Evolutionary conservation across 768 basidiomycete species (phyloP).

Genomic region (Plicaturopsis crispa): DNA sequence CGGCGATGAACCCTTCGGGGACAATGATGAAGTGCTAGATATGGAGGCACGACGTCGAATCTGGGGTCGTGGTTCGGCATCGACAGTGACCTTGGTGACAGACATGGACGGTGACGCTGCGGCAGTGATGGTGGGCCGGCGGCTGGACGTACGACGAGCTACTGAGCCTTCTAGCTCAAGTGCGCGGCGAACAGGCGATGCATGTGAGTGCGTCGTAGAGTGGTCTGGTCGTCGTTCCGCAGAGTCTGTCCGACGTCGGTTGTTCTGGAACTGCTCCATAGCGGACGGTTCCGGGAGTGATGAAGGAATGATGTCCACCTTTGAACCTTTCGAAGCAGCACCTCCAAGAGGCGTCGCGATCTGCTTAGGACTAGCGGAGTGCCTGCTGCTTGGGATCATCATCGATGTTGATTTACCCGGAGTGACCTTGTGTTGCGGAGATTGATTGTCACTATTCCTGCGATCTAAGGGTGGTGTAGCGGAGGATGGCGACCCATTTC

Average conservation of each 20-base stretch:
- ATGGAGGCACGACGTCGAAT: conserved; percentile 16
- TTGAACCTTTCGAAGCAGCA: not conserved
- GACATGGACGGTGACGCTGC: conserved; percentile 33
- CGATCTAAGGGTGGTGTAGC: conserved; percentile 31
- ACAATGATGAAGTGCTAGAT: not conserved
- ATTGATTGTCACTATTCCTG: conserved; percentile 33
- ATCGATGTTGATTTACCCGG: conserved; percentile 20
- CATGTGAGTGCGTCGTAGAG: too few species aligned
- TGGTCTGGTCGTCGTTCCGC: conserved; percentile 47
- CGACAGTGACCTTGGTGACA: conserved; percentile 28
- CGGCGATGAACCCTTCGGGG: not conserved
- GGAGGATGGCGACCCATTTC: too few species aligned
- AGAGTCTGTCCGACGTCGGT: conserved; percentile 41
- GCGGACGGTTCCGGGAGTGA: conserved; percentile 39
- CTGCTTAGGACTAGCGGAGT: not conserved
- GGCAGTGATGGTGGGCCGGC: conserved; percentile 37
- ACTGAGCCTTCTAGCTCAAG: conserved; percentile 45
- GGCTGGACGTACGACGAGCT: conserved; percentile 35
- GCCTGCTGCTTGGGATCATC: not conserved
- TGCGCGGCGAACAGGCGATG: conserved; percentile 56
- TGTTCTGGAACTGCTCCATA: conserved; percentile 34
- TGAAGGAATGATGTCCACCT: conserved; percentile 13
- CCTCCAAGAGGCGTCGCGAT: not conserved
- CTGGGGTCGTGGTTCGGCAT: conserved; percentile 9
- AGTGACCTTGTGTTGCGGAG: conserved; percentile 2